These are phyloP conservation scores for Mytilinidion resinicola DNA, from an alignment of 495 filamentous ascomycete genomes.

Conservation along the genomic window DNA sequence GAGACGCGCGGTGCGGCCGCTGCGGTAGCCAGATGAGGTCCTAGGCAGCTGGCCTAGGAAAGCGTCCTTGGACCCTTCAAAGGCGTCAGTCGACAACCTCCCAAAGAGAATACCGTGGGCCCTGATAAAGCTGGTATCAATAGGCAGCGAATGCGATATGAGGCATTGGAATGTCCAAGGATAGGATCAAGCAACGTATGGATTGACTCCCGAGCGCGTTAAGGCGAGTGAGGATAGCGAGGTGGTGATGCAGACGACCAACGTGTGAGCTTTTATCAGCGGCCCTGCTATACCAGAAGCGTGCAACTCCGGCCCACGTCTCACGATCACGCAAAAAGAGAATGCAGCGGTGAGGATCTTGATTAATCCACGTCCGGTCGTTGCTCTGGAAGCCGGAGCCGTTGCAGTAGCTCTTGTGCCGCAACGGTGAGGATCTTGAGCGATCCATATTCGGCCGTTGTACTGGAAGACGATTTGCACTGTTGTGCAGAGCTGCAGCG, in stretches of 20 bases:
- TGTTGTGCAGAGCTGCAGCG: no score
- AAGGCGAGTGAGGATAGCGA: conserved; percentile 72
- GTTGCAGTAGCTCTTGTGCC: no score
- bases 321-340: conserved; percentile 64
- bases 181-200: conserved; percentile 64
- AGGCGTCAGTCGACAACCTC: conserved; percentile 42
- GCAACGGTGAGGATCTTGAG: no score
- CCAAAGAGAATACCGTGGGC: conserved; percentile 63
- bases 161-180: conserved; percentile 36
- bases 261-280: conserved; percentile 62
- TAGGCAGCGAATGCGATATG: conserved; percentile 36
- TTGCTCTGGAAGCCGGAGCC: no score
- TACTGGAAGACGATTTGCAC: no score
- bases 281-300: conserved; percentile 76
- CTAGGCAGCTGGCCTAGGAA: conserved; percentile 53
- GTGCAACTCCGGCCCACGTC: conserved; percentile 67
- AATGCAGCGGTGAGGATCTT: no score
- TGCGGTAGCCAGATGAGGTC: no score
- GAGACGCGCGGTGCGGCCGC: no score
- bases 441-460: no score
- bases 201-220: conserved; percentile 67
- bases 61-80: conserved; percentile 42
- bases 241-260: conserved; percentile 76
- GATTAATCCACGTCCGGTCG: no score
- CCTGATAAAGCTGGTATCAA: conserved; percentile 53